Percentiles rank a stretch among this genome's conserved stretches.
These are phyloP conservation scores for Protea cynaroides DNA, from an alignment of 164 flowering plant species.

Conservation along the genomic window DNA sequence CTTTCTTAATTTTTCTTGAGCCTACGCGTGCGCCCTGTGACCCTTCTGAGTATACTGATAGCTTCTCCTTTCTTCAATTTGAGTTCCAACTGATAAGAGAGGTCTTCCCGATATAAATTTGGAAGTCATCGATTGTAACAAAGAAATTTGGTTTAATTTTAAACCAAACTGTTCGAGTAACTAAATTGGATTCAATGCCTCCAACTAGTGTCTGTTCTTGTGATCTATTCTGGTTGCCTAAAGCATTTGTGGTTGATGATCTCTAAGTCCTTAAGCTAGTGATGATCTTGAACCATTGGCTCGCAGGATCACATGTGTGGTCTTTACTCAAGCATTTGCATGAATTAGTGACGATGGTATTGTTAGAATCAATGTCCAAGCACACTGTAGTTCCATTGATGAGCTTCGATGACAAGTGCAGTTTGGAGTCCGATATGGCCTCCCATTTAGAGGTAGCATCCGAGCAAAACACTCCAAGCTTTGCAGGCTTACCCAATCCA, in stretches of 20 bases:
- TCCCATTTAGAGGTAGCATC: neutral
- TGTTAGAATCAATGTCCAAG: neutral
- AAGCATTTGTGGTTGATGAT: neutral
- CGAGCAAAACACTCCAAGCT: neutral
- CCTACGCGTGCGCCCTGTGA: too few species aligned
- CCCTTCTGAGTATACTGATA: too few species aligned
- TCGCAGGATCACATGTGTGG: neutral
- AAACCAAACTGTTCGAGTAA: too few species aligned
- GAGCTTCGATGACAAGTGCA: neutral
- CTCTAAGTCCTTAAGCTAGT: neutral
- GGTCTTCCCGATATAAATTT: neutral
- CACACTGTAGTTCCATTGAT: neutral
- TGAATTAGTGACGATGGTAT: neutral
- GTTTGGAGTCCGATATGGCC: neutral
- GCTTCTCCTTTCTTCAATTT: neutral
- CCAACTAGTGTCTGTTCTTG: too few species aligned
- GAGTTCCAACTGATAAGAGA: neutral
- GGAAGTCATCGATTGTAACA: too few species aligned
- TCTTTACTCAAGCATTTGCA: constrained; percentile 1
- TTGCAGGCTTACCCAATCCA: neutral
- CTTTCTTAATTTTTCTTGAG: too few species aligned
- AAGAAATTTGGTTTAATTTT: too few species aligned
- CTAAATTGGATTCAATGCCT: too few species aligned
- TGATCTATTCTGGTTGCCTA: too few species aligned
- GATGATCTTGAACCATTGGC: neutral